Evolutionary conservation across 2,329 filamentous ascomycete species (phyloP).

Genomic region (Pseudonectria foliicola): DNA sequence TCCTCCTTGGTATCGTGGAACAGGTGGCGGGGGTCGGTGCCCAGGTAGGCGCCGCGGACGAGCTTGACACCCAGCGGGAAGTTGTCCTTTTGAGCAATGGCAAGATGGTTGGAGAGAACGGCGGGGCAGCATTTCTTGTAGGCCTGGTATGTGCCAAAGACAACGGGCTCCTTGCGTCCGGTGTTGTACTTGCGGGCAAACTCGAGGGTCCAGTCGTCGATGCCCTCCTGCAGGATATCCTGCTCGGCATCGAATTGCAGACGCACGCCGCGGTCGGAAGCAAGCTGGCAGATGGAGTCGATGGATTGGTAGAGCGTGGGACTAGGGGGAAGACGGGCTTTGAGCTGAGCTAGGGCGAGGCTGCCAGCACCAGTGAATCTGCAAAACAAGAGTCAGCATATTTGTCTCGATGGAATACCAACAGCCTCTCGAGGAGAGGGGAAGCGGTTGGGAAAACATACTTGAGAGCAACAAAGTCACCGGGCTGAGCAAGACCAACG

Average conservation of each 20-base stretch:
- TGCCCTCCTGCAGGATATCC: constrained; percentile 67
- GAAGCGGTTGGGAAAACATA: constrained; percentile 22
- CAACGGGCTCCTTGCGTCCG: constrained; percentile 53
- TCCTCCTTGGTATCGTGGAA: constrained; percentile 67
- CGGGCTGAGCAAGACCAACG: constrained; percentile 55
- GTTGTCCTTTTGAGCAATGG: constrained; percentile 46
- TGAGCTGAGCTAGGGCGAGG: constrained; percentile 60
- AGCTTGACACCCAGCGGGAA: constrained; percentile 69
- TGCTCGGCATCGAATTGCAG: constrained; percentile 86
- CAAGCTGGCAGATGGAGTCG: constrained; percentile 66
- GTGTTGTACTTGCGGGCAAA: constrained; percentile 73
- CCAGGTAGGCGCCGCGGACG: constrained; percentile 68
- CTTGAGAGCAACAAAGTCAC: constrained; percentile 62
- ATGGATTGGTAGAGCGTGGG: constrained; percentile 62
- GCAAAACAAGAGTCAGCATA: too few relatives aligned
- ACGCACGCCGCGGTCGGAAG: constrained; percentile 59
- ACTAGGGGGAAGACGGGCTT: constrained; percentile 55
- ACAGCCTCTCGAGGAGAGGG: background rate
- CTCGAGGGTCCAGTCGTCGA: constrained; percentile 72
- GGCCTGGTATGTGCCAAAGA: constrained; percentile 77
- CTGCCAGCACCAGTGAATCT: constrained; percentile 77
- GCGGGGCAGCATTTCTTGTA: constrained; percentile 60
- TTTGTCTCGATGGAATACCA: background rate
- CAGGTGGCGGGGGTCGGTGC: constrained; percentile 59
- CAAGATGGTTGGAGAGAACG: constrained; percentile 53